Conservation (phyloP, 2,329 filamentous ascomycete genomes). For the Cladophialophora carrionii region DNA sequence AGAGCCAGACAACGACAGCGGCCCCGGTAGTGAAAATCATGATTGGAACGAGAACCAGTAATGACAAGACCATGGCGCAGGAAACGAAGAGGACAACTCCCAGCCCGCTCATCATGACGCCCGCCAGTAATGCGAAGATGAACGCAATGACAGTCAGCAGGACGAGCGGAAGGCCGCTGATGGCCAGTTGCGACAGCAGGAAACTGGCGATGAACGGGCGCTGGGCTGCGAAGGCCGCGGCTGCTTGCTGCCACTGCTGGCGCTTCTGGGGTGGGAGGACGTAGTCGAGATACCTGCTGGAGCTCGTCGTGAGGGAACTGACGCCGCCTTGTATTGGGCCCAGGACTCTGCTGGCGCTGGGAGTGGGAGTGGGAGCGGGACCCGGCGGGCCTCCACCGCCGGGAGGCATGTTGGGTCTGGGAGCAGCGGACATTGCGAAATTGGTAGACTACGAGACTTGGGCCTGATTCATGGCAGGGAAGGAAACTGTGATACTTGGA, state of each 20-base stretch:
- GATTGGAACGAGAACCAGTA: slow-evolving; percentile 69
- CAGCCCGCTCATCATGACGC: slow-evolving; percentile 58
- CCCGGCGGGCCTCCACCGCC: background rate
- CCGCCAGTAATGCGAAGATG: slow-evolving; percentile 65
- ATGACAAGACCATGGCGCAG: slow-evolving; percentile 68
- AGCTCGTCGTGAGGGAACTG: slow-evolving; percentile 30
- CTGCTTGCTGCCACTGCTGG: slow-evolving; percentile 58
- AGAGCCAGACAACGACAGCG: slow-evolving; percentile 68
- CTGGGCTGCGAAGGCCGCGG: slow-evolving; percentile 60
- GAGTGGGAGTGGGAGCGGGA: too few relatives aligned
- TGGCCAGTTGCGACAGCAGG: slow-evolving; percentile 64
- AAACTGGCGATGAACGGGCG: slow-evolving; percentile 74
- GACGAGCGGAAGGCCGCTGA: slow-evolving; percentile 68
- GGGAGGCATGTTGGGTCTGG: background rate
- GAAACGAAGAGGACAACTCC: slow-evolving; percentile 64
- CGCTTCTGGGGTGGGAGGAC: slow-evolving; percentile 65
- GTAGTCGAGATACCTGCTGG: slow-evolving; percentile 48
- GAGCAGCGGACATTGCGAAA: background rate
- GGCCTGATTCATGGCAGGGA: background rate
- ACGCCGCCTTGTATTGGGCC: slow-evolving; percentile 32
- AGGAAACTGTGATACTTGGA: background rate
- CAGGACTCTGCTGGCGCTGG: background rate
- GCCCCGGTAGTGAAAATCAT: slow-evolving; percentile 67
- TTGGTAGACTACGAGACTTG: background rate
- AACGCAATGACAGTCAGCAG: slow-evolving; percentile 70